Conservation (phyloP, 352 stramenopile species). For the Globisporangium spiculum region DNA sequence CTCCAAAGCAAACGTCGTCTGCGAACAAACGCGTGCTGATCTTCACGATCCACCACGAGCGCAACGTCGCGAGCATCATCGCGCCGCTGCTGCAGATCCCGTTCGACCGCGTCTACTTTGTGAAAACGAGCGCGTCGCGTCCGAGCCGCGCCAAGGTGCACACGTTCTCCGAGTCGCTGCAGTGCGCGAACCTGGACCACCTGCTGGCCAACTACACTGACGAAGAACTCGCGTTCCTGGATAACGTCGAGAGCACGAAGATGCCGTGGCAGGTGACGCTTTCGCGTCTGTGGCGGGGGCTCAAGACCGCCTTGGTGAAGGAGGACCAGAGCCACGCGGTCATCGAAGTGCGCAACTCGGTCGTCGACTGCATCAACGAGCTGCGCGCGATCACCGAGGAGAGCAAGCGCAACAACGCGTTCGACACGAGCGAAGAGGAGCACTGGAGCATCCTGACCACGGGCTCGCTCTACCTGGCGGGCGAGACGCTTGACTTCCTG, state of each 20-base stretch:
- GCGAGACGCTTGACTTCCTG: conserved; percentile 59
- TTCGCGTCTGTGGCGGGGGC: conserved; percentile 43
- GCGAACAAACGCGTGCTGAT: conserved; percentile 47
- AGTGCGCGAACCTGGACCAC: conserved; percentile 31
- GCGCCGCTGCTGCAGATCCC: conserved; percentile 48
- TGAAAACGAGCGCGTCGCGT: conserved; percentile 54
- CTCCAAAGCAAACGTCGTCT: conserved; percentile 4
- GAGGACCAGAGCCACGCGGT: conserved; percentile 27
- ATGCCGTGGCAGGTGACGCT: conserved; percentile 63
- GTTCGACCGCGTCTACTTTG: conserved; percentile 83
- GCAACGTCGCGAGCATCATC: conserved; percentile 69
- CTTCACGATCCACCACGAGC: conserved; percentile 85
- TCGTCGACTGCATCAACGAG: conserved; percentile 60
- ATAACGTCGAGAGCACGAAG: conserved; percentile 36
- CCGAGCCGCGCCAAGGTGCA: conserved; percentile 65
- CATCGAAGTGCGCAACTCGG: conserved; percentile 48
- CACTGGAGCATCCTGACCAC: conserved; percentile 68
- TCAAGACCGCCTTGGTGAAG: conserved; percentile 37
- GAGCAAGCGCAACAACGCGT: conserved; percentile 7
- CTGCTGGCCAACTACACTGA: conserved; percentile 40
- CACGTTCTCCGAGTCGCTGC: conserved; percentile 62
- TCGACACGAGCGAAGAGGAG: conserved; percentile 23
- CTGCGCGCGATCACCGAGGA: conserved; percentile 33
- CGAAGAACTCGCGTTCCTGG: conserved; percentile 38
- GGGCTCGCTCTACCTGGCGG: conserved; percentile 70